Evolutionary conservation across 2,329 filamentous ascomycete genomes (phyloP).

Genomic region (Thielaviopsis populi): DNA sequence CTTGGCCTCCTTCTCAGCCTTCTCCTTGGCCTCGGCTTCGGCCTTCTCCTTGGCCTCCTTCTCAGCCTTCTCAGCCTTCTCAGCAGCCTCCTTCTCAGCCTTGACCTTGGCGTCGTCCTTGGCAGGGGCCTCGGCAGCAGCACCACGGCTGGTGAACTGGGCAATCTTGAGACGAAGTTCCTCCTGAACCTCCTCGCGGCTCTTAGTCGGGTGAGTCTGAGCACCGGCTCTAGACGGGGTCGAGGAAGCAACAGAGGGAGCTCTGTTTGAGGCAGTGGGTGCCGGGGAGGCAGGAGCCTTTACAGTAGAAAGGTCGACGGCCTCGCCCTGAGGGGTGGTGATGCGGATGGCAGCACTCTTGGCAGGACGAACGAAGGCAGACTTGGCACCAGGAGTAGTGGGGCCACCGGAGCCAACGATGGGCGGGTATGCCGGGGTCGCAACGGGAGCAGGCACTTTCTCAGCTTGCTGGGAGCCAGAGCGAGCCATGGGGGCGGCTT

Average conservation of each 20-base stretch:
- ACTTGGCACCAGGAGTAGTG: constrained; percentile 8
- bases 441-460: constrained; percentile 52
- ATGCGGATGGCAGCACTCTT: constrained; percentile 57
- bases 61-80: constrained; percentile 26
- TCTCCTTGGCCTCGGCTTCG: constrained; percentile 27
- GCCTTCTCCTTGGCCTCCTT: constrained; percentile 23
- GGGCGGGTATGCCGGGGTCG: constrained; percentile 42
- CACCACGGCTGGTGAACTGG: constrained; percentile 32
- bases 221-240: constrained; percentile 60
- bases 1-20: constrained; percentile 23
- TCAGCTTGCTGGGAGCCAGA: constrained; percentile 45
- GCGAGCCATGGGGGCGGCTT: constrained; percentile 61
- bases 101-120: constrained; percentile 21
- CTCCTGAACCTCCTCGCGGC: constrained; percentile 64
- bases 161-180: constrained; percentile 72
- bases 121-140: constrained; percentile 14
- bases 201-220: constrained; percentile 55
- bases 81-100: constrained; percentile 22
- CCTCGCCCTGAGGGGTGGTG: constrained; percentile 68
- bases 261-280: constrained; percentile 43
- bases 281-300: constrained; percentile 44
- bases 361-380: constrained; percentile 13
- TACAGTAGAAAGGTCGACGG: constrained; percentile 50
- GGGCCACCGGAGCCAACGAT: constrained; percentile 44
- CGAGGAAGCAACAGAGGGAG: constrained; percentile 56